Evolutionary conservation across 1,284 basidiomycete species (phyloP).

Genomic region (Sphagnurus paluster): DNA sequence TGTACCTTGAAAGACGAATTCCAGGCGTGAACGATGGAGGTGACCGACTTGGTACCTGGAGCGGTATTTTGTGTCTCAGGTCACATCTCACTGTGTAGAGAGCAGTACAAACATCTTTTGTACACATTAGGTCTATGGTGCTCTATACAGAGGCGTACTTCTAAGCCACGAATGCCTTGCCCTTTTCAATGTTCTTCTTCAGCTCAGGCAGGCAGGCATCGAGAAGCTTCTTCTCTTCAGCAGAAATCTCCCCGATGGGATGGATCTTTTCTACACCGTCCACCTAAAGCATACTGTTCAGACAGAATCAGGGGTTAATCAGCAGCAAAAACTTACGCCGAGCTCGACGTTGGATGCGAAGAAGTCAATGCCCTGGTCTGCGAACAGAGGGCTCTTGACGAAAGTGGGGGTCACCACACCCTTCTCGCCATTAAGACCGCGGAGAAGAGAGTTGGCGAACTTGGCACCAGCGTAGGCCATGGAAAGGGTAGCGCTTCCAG

Average conservation of each 20-base stretch:
- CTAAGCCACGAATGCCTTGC: constrained; percentile 73
- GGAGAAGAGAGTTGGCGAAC: constrained; percentile 82
- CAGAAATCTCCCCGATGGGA: constrained; percentile 74
- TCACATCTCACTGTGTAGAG: no score
- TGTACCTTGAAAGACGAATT: no score
- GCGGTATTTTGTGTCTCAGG: no score
- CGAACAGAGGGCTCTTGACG: constrained; percentile 85
- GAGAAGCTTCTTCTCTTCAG: constrained; percentile 85
- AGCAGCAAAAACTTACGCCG: constrained; percentile 58
- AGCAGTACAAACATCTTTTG: no score
- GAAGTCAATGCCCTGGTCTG: constrained; percentile 82
- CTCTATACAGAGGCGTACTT: constrained; percentile 2
- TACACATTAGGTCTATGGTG: constrained; percentile 6
- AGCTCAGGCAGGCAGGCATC: constrained; percentile 89
- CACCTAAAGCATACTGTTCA: constrained; percentile 40
- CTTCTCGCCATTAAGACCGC: constrained; percentile 87
- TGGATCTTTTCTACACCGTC: constrained; percentile 92
- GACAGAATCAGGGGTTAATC: constrained; percentile 15
- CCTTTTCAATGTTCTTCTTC: constrained; percentile 97
- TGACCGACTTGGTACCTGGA: neutral
- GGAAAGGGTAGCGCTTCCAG: constrained; percentile 86
- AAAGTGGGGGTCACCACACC: constrained; percentile 84
- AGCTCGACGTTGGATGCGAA: constrained; percentile 92
- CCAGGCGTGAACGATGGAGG: no score
- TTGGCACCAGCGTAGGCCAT: constrained; percentile 96